These are phyloP conservation scores for Penicillium fimorum DNA, from an alignment of 495 filamentous ascomycete genomes.

Conservation along the genomic window DNA sequence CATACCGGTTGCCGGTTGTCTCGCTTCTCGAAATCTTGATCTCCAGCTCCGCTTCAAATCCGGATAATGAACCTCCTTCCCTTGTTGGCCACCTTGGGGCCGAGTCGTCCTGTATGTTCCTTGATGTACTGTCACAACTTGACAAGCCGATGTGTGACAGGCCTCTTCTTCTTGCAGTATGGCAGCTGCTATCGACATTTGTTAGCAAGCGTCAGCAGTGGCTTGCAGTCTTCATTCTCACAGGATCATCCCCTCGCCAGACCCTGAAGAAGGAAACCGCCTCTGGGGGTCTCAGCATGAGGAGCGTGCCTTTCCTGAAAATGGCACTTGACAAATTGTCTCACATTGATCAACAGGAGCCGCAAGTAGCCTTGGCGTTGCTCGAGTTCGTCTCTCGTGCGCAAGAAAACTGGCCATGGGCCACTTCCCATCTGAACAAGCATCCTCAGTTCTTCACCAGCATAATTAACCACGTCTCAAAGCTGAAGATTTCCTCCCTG, in stretches of 20 bases:
- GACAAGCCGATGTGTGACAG: conserved; percentile 69
- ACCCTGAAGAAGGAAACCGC: conserved; percentile 56
- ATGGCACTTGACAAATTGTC: conserved; percentile 74
- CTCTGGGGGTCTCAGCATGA: conserved; percentile 36
- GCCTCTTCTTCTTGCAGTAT: conserved; percentile 62
- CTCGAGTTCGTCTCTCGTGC: conserved; percentile 82
- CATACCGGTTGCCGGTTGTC: conserved; percentile 63
- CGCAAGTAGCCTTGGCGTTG: conserved; percentile 64
- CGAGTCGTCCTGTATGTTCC: conserved; percentile 76
- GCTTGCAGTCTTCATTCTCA: conserved; percentile 89
- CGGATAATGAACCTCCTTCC: conserved; percentile 74
- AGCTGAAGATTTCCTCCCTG: conserved; percentile 51
- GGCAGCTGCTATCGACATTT: conserved; percentile 83
- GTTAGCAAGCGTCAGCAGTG: conserved; percentile 91
- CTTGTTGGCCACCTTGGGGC: conserved; percentile 83
- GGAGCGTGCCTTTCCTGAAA: conserved; percentile 64
- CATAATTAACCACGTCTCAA: conserved; percentile 66
- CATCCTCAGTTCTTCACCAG: conserved; percentile 68
- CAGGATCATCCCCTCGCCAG: conserved; percentile 77
- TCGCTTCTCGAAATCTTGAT: conserved; percentile 73
- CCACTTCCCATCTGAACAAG: conserved; percentile 70
- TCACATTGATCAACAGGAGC: conserved; percentile 60
- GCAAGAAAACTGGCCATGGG: conserved; percentile 92
- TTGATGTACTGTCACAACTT: conserved; percentile 73
- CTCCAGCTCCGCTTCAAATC: conserved; percentile 57